Percentiles rank a stretch among this genome's conserved stretches.
Conservation (phyloP, 139 green algal species). For the Closterium sp. region DNA sequence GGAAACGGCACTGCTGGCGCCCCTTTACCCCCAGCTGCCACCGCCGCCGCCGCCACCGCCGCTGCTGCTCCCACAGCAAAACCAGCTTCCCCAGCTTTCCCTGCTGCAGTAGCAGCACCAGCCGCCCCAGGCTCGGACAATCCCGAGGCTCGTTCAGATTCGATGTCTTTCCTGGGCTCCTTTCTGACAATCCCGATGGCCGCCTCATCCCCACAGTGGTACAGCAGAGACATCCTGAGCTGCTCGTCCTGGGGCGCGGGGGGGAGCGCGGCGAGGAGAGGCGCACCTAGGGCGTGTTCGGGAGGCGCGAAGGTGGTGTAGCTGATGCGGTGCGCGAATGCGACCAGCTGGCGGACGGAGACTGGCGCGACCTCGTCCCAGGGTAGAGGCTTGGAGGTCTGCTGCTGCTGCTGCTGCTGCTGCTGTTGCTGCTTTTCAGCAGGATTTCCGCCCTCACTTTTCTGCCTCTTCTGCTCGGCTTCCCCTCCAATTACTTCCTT, state of each 20-base stretch:
- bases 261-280: slow-evolving; percentile 4
- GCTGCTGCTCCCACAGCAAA: slow-evolving; percentile 3
- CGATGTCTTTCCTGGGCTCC: background rate
- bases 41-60: background rate
- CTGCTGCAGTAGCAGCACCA: background rate
- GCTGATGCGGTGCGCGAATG: slow-evolving; percentile 43
- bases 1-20: too few relatives aligned
- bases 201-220: slow-evolving; percentile 15
- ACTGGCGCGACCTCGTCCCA: background rate
- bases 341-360: slow-evolving; percentile 22
- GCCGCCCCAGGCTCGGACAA: background rate
- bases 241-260: slow-evolving; percentile 44
- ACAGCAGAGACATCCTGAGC: slow-evolving; percentile 21
- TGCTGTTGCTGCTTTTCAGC: background rate
- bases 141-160: background rate
- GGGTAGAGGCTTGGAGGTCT: background rate
- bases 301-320: slow-evolving; percentile 47
- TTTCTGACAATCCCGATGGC: background rate
- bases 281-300: slow-evolving; percentile 28
- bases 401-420: background rate
- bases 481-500: background rate
- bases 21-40: background rate
- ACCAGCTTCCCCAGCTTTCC: background rate
- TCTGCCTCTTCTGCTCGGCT: background rate
- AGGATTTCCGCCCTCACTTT: too few relatives aligned